Percentiles rank a stretch among this genome's conserved stretches.
Evolutionary conservation across 805 yeast genomes (phyloP).

Genomic region (Candida namnaoensis): DNA sequence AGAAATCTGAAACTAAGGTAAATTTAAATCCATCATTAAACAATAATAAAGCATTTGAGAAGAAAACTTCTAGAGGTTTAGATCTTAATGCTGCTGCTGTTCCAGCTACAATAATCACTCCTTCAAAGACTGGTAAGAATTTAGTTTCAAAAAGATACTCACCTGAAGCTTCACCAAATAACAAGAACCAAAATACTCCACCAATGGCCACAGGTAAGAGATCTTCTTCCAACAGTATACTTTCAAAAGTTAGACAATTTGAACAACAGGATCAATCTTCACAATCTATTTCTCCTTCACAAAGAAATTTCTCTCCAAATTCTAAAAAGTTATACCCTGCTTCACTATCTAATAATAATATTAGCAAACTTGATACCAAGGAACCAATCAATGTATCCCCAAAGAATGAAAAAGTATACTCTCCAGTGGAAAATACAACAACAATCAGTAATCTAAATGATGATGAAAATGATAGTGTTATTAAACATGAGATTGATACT

Average conservation of each 20-base stretch:
- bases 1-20: too few relatives aligned
- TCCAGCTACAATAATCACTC: slow-evolving; percentile 1
- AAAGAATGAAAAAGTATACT: too few relatives aligned
- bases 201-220: slow-evolving; percentile 11
- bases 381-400: too few relatives aligned
- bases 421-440: too few relatives aligned
- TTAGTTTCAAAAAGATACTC: slow-evolving; percentile 8
- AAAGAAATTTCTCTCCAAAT: slow-evolving; percentile 5
- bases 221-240: slow-evolving; percentile 18
- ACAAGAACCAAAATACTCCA: background rate
- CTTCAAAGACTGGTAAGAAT: slow-evolving; percentile 7
- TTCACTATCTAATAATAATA: too few relatives aligned
- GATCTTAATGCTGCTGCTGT: background rate
- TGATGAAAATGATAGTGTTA: too few relatives aligned
- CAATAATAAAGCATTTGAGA: background rate
- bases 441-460: too few relatives aligned
- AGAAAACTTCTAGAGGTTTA: background rate
- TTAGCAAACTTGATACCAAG: too few relatives aligned
- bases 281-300: background rate
- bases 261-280: slow-evolving; percentile 13
- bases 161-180: slow-evolving; percentile 5
- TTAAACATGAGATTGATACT: too few relatives aligned
- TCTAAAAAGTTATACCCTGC: slow-evolving; percentile 1
- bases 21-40: background rate
- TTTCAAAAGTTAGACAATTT: slow-evolving; percentile 22